A percentile compares a stretch with the other conserved stretches of the same genome.
Evolutionary conservation across 352 stramenopile species (phyloP).

Genomic region (Peronospora tabacina): DNA sequence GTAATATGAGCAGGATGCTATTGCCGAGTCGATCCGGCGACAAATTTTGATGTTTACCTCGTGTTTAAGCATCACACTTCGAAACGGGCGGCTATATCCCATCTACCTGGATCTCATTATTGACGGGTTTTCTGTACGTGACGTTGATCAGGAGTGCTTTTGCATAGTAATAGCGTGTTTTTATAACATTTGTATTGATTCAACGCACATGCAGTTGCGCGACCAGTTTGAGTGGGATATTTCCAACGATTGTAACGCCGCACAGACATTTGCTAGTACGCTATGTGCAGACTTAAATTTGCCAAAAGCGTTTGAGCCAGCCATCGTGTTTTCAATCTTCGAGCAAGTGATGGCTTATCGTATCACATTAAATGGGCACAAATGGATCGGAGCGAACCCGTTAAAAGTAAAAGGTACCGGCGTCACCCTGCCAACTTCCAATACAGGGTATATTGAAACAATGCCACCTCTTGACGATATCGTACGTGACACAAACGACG

Average conservation of each 20-base stretch:
- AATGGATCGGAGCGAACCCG: constrained; percentile 55
- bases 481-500: constrained; percentile 38
- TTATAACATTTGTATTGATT: constrained; percentile 1
- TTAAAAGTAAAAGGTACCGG: constrained; percentile 22
- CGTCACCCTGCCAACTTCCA: constrained; percentile 15
- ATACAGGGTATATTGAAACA: constrained; percentile 41
- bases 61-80: constrained; percentile 22
- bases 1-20: constrained; percentile 31
- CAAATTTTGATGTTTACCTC: constrained; percentile 55
- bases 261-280: constrained; percentile 44
- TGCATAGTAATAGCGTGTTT: neutral
- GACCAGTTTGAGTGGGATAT: constrained; percentile 83
- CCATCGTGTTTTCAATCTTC: constrained; percentile 64
- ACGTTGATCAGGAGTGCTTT: neutral
- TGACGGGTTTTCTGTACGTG: constrained; percentile 48
- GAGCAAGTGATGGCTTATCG: constrained; percentile 69
- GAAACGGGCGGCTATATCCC: constrained; percentile 37
- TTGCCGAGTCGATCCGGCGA: constrained; percentile 63
- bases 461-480: constrained; percentile 49
- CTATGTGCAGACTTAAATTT: constrained; percentile 57
- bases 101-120: constrained; percentile 72
- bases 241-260: constrained; percentile 37
- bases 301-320: constrained; percentile 41
- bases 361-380: constrained; percentile 34
- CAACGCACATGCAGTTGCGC: constrained; percentile 31